phyloP scores from a whole-genome alignment of 768 basidiomycete species.

The Suillus discolor region DNA sequence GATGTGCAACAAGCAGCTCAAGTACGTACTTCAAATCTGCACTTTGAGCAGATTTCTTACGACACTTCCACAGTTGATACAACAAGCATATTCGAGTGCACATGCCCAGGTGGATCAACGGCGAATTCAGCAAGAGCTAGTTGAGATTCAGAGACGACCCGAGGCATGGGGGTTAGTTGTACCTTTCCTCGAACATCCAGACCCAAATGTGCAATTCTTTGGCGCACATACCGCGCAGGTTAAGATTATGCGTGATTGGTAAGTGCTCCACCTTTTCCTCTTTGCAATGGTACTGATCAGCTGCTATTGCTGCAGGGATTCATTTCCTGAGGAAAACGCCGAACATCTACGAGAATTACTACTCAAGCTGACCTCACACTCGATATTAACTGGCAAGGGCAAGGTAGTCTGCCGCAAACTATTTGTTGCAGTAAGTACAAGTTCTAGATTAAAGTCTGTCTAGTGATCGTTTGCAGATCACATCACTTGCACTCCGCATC shows the following conservation, averaged over 20 bases:
- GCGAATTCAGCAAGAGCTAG: slow-evolving; percentile 69
- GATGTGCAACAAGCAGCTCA: slow-evolving; percentile 62
- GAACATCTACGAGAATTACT: slow-evolving; percentile 64
- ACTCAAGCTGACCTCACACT: slow-evolving; percentile 68
- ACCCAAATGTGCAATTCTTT: slow-evolving; percentile 91
- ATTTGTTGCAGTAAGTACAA: slow-evolving; percentile 74
- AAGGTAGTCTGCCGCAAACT: slow-evolving; percentile 84
- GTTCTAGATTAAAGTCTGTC: background rate
- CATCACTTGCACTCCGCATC: slow-evolving; percentile 72
- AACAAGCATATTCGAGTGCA: slow-evolving; percentile 62
- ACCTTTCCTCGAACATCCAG: slow-evolving; percentile 69
- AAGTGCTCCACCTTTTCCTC: slow-evolving; percentile 23
- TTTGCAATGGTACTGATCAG: slow-evolving; percentile 8
- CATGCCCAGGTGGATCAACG: slow-evolving; percentile 53
- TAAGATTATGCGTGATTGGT: slow-evolving; percentile 95
- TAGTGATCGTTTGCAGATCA: slow-evolving; percentile 45
- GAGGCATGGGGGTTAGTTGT: slow-evolving; percentile 87
- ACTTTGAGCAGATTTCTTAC: slow-evolving; percentile 18
- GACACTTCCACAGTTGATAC: slow-evolving; percentile 56
- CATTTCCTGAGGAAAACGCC: slow-evolving; percentile 65
- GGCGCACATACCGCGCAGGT: slow-evolving; percentile 93
- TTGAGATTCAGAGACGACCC: slow-evolving; percentile 72
- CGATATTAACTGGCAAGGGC: slow-evolving; percentile 57
- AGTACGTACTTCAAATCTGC: slow-evolving; percentile 42
- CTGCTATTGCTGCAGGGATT: slow-evolving; percentile 53